Base-by-base conservation (phyloP, 2,329 filamentous ascomycete genomes). In the Fusarium vanettenii region DNA sequence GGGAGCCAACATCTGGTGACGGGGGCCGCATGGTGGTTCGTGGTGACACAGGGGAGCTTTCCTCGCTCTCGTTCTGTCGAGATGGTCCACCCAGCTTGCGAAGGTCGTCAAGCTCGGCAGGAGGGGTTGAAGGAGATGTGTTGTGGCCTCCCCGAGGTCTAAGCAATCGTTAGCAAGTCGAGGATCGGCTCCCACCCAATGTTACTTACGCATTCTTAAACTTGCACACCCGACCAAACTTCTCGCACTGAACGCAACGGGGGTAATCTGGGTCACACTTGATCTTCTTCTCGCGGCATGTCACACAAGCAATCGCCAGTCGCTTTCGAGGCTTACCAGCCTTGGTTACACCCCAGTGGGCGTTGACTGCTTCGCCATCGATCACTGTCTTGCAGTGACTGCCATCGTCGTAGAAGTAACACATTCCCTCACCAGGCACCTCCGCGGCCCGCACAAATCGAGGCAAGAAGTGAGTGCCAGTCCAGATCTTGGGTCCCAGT, bases 251-350 rank as follows among this genome's bases (percentile, higher is more conserved):
- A 64, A 95, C 90, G 78, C 95, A 98, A 76, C 94, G 95, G 43
- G 94, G 94, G 74, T 91, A 93, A 77, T 95, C 95, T 2, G 95
- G 95, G 75, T 98, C 95, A 80, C 95, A 98, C 83, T 97, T 98
- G 85, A 98, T 97, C 87, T 98, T 98, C 90, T 98, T 98, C 85
- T 98, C 95, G 60, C 95, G 91, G 82, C 95, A 98, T 14, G 95
- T 97, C 68, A 97, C 89, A 80, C 95, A 98, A n/a, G 95, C 95
- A 81, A 97, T 95, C 27, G 95, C 95, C 66, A 98, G 87, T 66
- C 95, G 89, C 85, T 98, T 98, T 76, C 95, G 91, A 57, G 95
- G 95, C 85, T 97, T 98, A 16, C 95, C 95, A 3, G 95, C 95
- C 84, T 98, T 98, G 39, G 95, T 98, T 11, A 97, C 92, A 18